phyloP scores from a whole-genome alignment of 2,329 filamentous ascomycete genomes.

The Ascochyta koolunga region DNA sequence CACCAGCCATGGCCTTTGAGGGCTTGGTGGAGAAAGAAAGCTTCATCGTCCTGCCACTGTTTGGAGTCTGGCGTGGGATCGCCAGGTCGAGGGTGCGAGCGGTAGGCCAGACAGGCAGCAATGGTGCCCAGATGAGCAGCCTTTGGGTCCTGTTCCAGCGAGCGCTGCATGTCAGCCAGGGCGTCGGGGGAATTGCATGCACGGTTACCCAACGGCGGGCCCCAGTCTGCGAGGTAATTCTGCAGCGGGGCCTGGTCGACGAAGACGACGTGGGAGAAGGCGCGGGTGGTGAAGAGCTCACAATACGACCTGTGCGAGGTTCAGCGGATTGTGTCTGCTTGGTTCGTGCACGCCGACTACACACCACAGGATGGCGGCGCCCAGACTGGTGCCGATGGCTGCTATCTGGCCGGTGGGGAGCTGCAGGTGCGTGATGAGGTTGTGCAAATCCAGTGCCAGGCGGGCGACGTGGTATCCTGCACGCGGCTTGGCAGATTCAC shows the following conservation, averaged over 20 bases:
- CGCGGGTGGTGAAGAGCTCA: slow-evolving; percentile 31
- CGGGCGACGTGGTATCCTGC: slow-evolving; percentile 37
- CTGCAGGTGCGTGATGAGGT: slow-evolving; percentile 29
- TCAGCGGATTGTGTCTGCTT: too few species aligned
- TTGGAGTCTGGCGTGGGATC: slow-evolving; percentile 16
- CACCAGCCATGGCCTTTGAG: slow-evolving; percentile 34
- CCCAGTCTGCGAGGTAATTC: slow-evolving; percentile 35
- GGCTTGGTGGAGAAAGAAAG: slow-evolving; percentile 31
- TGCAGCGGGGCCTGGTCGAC: slow-evolving; percentile 40
- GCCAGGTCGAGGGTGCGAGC: slow-evolving; percentile 23
- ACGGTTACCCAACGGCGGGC: slow-evolving; percentile 26
- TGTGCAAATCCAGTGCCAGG: slow-evolving; percentile 33
- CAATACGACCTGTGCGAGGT: slow-evolving; percentile 27
- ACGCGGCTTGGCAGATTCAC: slow-evolving; percentile 29
- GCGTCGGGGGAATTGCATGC: slow-evolving; percentile 28
- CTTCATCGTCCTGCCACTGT: slow-evolving; percentile 30
- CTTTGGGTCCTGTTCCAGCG: slow-evolving; percentile 18
- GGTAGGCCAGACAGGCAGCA: slow-evolving; percentile 32
- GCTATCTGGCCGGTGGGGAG: slow-evolving; percentile 13
- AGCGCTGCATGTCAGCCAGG: slow-evolving; percentile 21
- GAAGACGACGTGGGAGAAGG: slow-evolving; percentile 32
- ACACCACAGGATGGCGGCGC: slow-evolving; percentile 34
- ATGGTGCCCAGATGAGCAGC: slow-evolving; percentile 30
- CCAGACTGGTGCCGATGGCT: slow-evolving; percentile 29
- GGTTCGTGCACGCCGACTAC: neutral